Percentiles rank a stretch among this genome's conserved stretches.
Conservation (phyloP, 2,329 filamentous ascomycete genomes). For the Aureobasidium sp. region DNA sequence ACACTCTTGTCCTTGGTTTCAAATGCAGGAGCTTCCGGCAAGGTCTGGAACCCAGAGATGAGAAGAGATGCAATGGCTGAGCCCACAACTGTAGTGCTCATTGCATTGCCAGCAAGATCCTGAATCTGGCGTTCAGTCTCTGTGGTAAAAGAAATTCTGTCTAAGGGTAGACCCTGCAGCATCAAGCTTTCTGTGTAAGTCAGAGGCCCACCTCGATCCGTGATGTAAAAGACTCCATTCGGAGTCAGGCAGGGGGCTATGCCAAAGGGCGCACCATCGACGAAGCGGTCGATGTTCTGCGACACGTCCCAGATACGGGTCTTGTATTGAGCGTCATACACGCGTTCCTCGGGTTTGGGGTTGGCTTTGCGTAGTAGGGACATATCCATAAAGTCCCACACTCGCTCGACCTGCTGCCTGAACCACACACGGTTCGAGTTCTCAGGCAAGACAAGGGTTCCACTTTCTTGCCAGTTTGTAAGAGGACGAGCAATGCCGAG, state of each 20-base stretch:
- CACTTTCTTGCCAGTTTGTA: constrained; percentile 51
- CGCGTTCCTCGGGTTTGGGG: constrained; percentile 2
- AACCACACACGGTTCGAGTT: constrained; percentile 46
- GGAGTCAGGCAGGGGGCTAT: constrained; percentile 62
- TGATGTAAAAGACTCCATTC: constrained; percentile 50
- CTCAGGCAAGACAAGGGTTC: constrained; percentile 45
- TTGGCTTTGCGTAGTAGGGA: constrained; percentile 40
- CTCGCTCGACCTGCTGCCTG: constrained; percentile 45
- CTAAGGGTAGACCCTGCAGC: constrained; percentile 60
- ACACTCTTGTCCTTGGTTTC: background rate
- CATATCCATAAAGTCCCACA: constrained; percentile 58
- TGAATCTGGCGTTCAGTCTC: constrained; percentile 51
- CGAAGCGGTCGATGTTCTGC: constrained; percentile 60
- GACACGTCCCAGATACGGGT: constrained; percentile 54
- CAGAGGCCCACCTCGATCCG: constrained; percentile 51
- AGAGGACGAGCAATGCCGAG: constrained; percentile 50
- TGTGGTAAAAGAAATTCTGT: constrained; percentile 52
- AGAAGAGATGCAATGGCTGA: constrained; percentile 52
- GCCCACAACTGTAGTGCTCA: constrained; percentile 65
- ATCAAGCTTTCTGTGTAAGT: constrained; percentile 54
- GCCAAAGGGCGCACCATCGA: constrained; percentile 42
- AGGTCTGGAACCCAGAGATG: constrained; percentile 28
- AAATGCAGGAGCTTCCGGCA: background rate
- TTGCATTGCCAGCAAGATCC: constrained; percentile 70
- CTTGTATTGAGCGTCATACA: constrained; percentile 51